Evolutionary conservation across 768 basidiomycete genomes (phyloP), one percentile per base, ranked within the genome.

Genomic region (Boletus tylopilopsis): DNA sequence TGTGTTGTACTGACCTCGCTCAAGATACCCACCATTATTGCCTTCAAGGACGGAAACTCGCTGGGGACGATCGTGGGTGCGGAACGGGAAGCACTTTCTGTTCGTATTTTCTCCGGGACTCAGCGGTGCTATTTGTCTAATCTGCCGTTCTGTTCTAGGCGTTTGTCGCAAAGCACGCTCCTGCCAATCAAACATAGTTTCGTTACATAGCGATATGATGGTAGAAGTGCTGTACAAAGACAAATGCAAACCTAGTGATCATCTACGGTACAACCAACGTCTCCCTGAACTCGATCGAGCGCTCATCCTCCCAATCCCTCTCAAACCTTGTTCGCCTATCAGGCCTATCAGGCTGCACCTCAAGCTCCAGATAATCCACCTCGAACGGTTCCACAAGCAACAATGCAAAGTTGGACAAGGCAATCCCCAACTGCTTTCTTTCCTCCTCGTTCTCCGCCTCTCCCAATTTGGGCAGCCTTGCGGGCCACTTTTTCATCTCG

Each of bases 391-490:
- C 89, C 25, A 93, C 70, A 11, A 90, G 63, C 35, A 92, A 57
- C 60, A 93, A 63, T 16, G 85, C 81, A 56, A 90, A 92, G 59
- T 88, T 87, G 9, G 65, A 55, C 51, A 86, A 64, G 27, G 90
- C 85, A 30, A 43, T 62, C 45, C 79, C 73, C 72, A 79, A 72
- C 45, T 76, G 69, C 64, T 61, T 65, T 67, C 68, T 68, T n/a
- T 69, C 74, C 53, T 72, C 68, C 46, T 74, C 74, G 32, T 64
- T 73, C 39, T 71, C 72, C 42, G 70, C 72, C 34, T 77, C 73
- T 1, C 62, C 72, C 5, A 75, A 72, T 57, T 75, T 77, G 19
- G 79, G 77, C 23, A 90, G 56, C 45, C 54, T 68, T 54, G 59
- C 61, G 10, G 85, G 87, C 85, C 88, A 88, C 54, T 68, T 71